A percentile compares a stretch with the other conserved stretches of the same genome.
Conservation (phyloP, 305 asterid genomes). For the Vinca major region DNA sequence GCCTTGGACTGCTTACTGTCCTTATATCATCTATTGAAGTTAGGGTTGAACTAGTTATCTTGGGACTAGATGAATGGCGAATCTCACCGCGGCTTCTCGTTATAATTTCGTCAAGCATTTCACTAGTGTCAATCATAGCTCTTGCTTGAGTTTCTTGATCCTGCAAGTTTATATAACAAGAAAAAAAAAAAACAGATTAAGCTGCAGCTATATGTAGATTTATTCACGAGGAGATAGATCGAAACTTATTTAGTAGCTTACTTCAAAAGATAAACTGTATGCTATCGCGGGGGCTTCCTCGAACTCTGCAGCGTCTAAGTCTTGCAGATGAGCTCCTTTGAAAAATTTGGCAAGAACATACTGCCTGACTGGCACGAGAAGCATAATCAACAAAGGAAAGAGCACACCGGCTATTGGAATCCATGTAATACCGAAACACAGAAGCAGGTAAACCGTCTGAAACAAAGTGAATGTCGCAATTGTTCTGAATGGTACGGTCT, state of each 20-base stretch:
- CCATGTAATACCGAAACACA: constrained; percentile 93
- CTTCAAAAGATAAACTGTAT: constrained; percentile 55
- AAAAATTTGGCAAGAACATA: constrained; percentile 76
- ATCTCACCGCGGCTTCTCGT: constrained; percentile 51
- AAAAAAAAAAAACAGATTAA: constrained; percentile 2
- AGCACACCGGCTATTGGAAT: constrained; percentile 92
- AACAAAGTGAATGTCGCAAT: constrained; percentile 76
- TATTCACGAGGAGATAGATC: not conserved
- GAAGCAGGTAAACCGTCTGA: constrained; percentile 70
- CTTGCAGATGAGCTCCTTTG: constrained; percentile 82
- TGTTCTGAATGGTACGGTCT: constrained; percentile 86
- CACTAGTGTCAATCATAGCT: constrained; percentile 21
- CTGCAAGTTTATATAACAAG: constrained; percentile 18
- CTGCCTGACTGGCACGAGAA: constrained; percentile 85
- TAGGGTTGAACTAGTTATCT: constrained; percentile 31
- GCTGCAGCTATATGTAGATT: not conserved
- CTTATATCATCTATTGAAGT: constrained; percentile 20
- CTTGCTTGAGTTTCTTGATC: constrained; percentile 25
- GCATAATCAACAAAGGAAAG: constrained; percentile 86
- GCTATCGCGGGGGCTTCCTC: constrained; percentile 80
- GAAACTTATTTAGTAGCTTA: constrained; percentile 23
- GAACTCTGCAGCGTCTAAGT: constrained; percentile 89
- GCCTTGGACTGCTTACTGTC: constrained; percentile 26
- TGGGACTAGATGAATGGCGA: constrained; percentile 32
- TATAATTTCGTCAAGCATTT: constrained; percentile 35